Evolutionary conservation across 1,284 basidiomycete genomes (phyloP), one percentile per base, ranked within the genome.

Genomic region (Ustilago curta): DNA sequence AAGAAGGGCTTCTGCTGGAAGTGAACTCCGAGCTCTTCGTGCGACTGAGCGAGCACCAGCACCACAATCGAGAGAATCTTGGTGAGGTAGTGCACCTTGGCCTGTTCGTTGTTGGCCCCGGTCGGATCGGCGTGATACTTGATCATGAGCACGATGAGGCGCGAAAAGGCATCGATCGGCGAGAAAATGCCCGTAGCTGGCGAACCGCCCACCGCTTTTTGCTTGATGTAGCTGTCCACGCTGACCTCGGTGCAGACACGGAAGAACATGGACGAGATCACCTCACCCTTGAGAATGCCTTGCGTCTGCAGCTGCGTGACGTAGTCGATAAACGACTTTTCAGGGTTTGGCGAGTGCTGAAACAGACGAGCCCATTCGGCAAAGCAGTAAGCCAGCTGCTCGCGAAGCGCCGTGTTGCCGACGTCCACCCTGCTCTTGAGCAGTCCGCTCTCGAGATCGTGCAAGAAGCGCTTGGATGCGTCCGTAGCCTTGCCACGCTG

Each of bases 1-100:
- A 96, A 96, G 89, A 98, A 99, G 2, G 97, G 96, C 86, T 97
- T 95, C 86, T 97, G 95, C 85, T 96, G 93, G 88, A 99, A 99
- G 56, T 90, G 88, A 2, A 90, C 87, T 3, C 93, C 94, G 83
- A 94, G 91, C 81, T 97, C 94, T 86, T 99, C 94, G 83, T 99
- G 96, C 85, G 92, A 90, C 82, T 95, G 94, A 43, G 97, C 94
- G 53, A 99, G 88, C 39, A 97, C 95, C 69, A 99, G 90, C 47
- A 98, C 94, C 83, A 98, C 92, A 85, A 99, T 99, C 9, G 95
- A 97, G 61, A 99, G 87, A 68, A 99, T 97, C 88, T 99, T 99
- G 74, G 95, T 95, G 83, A 97, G 88, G 87, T 99, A 99, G 83
- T 97, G 93, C 25, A 95, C 93, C 86, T 98, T 97, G 21, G 94